phyloP scores from a whole-genome alignment of 768 basidiomycete genomes.

The Kwoniella sp. region DNA sequence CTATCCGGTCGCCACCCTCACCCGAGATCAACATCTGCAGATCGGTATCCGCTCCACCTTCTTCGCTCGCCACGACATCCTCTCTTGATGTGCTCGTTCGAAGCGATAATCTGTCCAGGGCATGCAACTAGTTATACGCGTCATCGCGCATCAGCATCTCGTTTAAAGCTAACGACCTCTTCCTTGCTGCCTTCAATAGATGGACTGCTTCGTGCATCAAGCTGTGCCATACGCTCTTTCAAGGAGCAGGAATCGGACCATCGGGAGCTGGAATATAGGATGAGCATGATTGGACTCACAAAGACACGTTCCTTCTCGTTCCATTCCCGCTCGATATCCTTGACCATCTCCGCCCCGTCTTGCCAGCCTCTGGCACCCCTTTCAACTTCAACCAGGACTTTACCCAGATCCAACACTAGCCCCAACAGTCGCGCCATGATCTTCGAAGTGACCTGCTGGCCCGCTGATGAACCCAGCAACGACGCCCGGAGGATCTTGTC shows the following conservation, averaged over 20 bases:
- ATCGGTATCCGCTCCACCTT: conserved; percentile 24
- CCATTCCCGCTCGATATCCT: conserved; percentile 31
- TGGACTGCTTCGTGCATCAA: no score
- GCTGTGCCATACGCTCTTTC: no score
- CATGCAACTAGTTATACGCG: conserved; percentile 28
- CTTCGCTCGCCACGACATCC: neutral
- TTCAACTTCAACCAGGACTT: conserved; percentile 39
- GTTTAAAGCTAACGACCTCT: neutral
- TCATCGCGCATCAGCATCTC: no score
- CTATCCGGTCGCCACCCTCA: conserved; percentile 11
- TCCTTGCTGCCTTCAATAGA: neutral
- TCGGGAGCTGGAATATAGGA: neutral
- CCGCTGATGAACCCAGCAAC: conserved; percentile 26
- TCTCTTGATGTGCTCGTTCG: conserved; percentile 15
- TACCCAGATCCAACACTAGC: conserved; percentile 44
- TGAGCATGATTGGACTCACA: conserved; percentile 28
- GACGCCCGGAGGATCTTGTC: conserved; percentile 36
- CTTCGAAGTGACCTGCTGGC: conserved; percentile 39
- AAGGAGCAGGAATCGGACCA: no score
- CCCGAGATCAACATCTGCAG: conserved; percentile 28
- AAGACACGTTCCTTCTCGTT: conserved; percentile 41
- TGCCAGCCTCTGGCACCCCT: conserved; percentile 17
- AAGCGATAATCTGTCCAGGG: conserved; percentile 38
- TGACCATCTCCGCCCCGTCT: conserved; percentile 27
- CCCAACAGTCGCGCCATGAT: conserved; percentile 42